A percentile compares a stretch with the other conserved stretches of the same genome.
Evolutionary conservation across 805 yeast genomes (phyloP).

Genomic region (Cyberlindnera euphorbiae): DNA sequence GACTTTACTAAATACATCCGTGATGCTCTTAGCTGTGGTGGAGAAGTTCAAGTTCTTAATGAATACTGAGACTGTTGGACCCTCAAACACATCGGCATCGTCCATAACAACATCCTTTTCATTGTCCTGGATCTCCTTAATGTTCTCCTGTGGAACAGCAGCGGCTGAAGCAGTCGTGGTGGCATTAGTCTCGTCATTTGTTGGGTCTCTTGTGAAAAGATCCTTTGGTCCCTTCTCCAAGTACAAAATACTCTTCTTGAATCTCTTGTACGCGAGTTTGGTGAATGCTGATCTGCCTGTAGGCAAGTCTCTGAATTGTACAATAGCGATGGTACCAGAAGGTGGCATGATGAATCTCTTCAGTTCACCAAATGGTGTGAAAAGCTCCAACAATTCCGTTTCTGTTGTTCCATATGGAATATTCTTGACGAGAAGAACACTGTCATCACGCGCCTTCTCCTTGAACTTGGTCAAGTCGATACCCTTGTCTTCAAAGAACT

Average conservation of each 20-base stretch:
- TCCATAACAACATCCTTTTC: conserved; percentile 29
- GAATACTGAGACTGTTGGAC: conserved; percentile 83
- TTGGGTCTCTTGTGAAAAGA: conserved; percentile 61
- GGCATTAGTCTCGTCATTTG: conserved; percentile 19
- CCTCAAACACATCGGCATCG: conserved; percentile 42
- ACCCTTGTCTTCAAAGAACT: conserved; percentile 79
- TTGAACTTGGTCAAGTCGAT: conserved; percentile 76
- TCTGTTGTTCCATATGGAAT: conserved; percentile 83
- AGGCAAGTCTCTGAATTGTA: conserved; percentile 79
- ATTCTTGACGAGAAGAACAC: conserved; percentile 78
- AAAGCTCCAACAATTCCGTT: conserved; percentile 78
- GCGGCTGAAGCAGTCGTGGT: conserved; percentile 29
- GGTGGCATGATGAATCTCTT: conserved; percentile 89
- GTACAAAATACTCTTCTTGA: conserved; percentile 82
- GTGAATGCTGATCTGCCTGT: conserved; percentile 87
- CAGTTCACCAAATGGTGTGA: conserved; percentile 73
- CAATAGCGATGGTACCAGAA: conserved; percentile 91
- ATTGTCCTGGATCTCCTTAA: conserved; percentile 22
- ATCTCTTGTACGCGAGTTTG: conserved; percentile 80
- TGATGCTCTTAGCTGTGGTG: conserved; percentile 57
- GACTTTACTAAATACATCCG: conserved; percentile 58
- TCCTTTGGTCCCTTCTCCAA: conserved; percentile 92
- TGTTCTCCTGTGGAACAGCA: conserved; percentile 8
- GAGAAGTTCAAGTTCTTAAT: conserved; percentile 88
- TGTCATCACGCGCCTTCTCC: conserved; percentile 68